Evolutionary conservation across 306 rosid genomes (phyloP), one percentile per base, ranked within the genome.

Genomic region (Castanopsis chinensis): DNA sequence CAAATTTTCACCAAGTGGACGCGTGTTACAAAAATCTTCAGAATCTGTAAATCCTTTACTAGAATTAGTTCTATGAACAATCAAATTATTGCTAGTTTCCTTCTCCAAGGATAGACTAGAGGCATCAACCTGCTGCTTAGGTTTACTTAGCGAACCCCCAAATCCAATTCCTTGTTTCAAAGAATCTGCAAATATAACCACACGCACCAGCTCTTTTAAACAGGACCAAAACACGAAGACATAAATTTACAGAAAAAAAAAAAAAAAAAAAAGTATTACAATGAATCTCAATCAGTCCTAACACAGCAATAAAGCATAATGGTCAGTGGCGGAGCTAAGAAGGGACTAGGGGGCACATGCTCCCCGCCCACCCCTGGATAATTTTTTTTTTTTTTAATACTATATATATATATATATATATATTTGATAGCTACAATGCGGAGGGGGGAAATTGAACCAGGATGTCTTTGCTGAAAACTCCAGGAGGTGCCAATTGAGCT

Each of bases 71-170:
- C 79, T 60, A 41, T 54, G 19, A 72, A 64, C 77, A 58, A 60
- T 53, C 60, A 87, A 68, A 21, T 83, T 61, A 35, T 79, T 51
- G 21, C 77, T 79, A 64, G 83, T 71, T 59, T 84, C 84, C 74
- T 53, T 76, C 61, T 83, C 80, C 41, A 18, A 56, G 11, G 79
- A 76, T 21, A 49, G 75, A 76, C 80, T 35, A 28, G 85, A 61
- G 72, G 77, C 70, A 69, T 69, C 81, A 88, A 78, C 76, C 45
- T 41, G 45, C 79, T 45, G 84, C 64, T 82, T 87, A 5, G 86
- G 68, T 79, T 74, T 77, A 73, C 68, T 43, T 21, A 71, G 72
- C 3, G 77, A 32, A 43, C 28, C 79, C 72, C 84, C 81, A 43
- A 21, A 77, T 69, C 80, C 81, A 17, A 41, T 19, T 35, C 72